phyloP scores from a whole-genome alignment of 2,329 filamentous ascomycete genomes.

The Monilinia laxa region DNA sequence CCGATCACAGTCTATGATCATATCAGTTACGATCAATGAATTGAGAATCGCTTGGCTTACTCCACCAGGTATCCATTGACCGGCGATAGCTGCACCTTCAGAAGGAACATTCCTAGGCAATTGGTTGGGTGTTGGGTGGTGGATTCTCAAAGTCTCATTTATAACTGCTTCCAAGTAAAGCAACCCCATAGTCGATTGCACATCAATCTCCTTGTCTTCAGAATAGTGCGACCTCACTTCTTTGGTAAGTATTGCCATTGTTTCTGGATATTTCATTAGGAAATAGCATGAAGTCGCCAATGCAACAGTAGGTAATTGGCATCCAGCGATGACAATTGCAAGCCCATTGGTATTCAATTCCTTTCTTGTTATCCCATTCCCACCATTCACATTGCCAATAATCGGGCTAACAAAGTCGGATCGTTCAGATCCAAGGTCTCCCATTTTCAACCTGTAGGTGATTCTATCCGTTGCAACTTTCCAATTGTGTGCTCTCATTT shows the following conservation, averaged over 20 bases:
- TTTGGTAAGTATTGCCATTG: conserved; percentile 38
- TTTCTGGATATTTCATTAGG: conserved; percentile 39
- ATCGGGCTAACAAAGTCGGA: conserved; percentile 41
- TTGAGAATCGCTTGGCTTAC: not conserved
- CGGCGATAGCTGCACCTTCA: conserved; percentile 15
- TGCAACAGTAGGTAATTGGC: conserved; percentile 25
- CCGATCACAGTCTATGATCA: not conserved
- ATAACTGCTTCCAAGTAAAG: conserved; percentile 21
- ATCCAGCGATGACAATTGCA: conserved; percentile 26
- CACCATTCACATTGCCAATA: conserved; percentile 27
- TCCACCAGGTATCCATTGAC: conserved; percentile 22
- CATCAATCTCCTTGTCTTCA: conserved; percentile 43
- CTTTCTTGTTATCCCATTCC: conserved; percentile 22
- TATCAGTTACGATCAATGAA: not conserved
- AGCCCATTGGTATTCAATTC: conserved; percentile 24
- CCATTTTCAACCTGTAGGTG: conserved; percentile 25
- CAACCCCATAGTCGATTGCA: conserved; percentile 26
- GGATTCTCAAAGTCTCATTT: conserved; percentile 24
- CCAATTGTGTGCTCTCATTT: conserved; percentile 22
- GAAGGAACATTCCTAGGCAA: conserved; percentile 18
- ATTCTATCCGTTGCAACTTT: conserved; percentile 30
- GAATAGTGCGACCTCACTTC: conserved; percentile 46
- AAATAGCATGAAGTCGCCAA: conserved; percentile 27
- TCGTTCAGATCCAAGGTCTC: conserved; percentile 33
- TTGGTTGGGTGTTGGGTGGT: conserved; percentile 20